phyloP scores from a whole-genome alignment of 1,284 basidiomycete species.

The Austroboletus niveus region DNA sequence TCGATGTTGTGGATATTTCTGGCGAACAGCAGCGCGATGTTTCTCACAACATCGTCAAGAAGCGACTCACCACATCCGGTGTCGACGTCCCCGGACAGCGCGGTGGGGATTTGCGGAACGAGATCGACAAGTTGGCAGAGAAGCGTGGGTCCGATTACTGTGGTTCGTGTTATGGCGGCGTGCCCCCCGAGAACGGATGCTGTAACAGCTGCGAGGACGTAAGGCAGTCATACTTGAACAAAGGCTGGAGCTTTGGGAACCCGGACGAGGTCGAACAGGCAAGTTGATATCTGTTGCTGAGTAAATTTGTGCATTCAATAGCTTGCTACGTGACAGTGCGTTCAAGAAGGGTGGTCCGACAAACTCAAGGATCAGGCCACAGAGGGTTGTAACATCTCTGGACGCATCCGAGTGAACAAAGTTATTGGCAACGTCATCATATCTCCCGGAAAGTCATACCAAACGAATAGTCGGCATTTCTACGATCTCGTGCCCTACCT shows the following conservation, averaged over 20 bases:
- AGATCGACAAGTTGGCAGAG: constrained; percentile 77
- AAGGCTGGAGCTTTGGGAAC: constrained; percentile 93
- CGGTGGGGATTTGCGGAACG: constrained; percentile 73
- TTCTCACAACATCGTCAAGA: constrained; percentile 87
- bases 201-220: constrained; percentile 98
- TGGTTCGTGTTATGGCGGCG: constrained; percentile 96
- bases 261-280: constrained; percentile 94
- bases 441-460: constrained; percentile 91
- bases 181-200: constrained; percentile 80
- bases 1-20: constrained; percentile 98
- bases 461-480: constrained; percentile 77
- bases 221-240: constrained; percentile 83
- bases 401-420: constrained; percentile 94
- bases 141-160: constrained; percentile 71
- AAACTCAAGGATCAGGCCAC: constrained; percentile 89
- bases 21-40: constrained; percentile 92
- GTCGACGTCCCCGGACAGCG: constrained; percentile 54
- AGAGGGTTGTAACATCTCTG: constrained; percentile 94
- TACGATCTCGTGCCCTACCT: constrained; percentile 97
- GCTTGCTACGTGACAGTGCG: constrained; percentile 59
- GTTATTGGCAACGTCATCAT: constrained; percentile 91
- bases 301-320: constrained; percentile 1
- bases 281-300: constrained; percentile 23
- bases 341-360: constrained; percentile 92
- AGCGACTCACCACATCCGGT: constrained; percentile 69